Evolutionary conservation across 2,329 filamentous ascomycete genomes (phyloP), one percentile per base, ranked within the genome.

Genomic region (Cephalotrichum gorgonifer): DNA sequence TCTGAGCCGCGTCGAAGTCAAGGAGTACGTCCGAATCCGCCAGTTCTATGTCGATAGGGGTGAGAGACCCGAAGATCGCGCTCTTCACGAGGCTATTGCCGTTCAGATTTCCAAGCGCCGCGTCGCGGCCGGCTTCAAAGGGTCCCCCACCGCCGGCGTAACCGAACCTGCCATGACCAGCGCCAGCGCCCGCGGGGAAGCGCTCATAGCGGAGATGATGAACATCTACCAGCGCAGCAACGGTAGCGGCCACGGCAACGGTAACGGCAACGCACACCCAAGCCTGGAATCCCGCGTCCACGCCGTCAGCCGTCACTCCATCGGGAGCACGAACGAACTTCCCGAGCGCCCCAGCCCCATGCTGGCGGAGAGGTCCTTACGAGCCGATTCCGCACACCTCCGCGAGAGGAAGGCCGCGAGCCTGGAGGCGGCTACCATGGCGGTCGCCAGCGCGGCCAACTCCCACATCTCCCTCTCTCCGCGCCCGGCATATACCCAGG

Each of bases 1-100:
- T 1, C 62, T 83, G 1, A 70, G 62, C 4, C 65, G 79, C 9
- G 65, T 69, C 2, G 78, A 83, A 54, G 68, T 83, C 44, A 83
- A 83, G 59, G 79, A 83, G 56, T 83, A 82, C 54, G 76, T 75
- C 46, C 76, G 79, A 17, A 71, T 83, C 35, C 75, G 79, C 4
- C 78, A 82, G 56, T 69, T 64, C 43, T 78, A 83, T 54, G 62
- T 81, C 1, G 77, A 81, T 43, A 62, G 65, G 5, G 74, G 72
- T 23, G 79, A 83, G 59, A 60, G 57, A 0, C 59, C 68, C 0
- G 69, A 71, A 1, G 69, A 79, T 12, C 69, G 71, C 17, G 56
- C 62, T 4, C 60, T 62, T 1, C 81, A 83, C 54, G 75, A 79
- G 54, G 62, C 61, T 2, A 66, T 68, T 48, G 78, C 78, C 2